These are phyloP conservation scores for Colletotrichum sojae DNA, from an alignment of 2,329 filamentous ascomycete genomes.

Conservation along the genomic window DNA sequence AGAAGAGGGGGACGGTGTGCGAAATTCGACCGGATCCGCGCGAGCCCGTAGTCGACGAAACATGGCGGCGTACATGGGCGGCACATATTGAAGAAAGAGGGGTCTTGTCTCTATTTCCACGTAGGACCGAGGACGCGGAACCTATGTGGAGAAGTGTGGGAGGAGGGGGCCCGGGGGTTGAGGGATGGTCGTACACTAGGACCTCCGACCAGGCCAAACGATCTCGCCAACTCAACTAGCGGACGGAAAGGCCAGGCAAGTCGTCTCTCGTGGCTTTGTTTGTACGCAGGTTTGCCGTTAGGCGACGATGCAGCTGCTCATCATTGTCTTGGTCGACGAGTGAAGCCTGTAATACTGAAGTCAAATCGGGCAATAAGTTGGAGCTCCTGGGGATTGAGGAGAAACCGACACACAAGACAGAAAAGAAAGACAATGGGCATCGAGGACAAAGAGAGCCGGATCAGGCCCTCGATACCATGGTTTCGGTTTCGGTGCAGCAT, in stretches of 20 bases:
- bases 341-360: background rate
- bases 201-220: slow-evolving; percentile 12
- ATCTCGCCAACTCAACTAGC: background rate
- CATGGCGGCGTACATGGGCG: background rate
- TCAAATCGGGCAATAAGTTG: background rate
- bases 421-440: background rate
- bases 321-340: background rate
- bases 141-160: slow-evolving; percentile 9
- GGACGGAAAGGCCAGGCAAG: background rate
- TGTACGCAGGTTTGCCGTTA: slow-evolving; percentile 1
- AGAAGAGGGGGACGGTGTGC: background rate
- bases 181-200: slow-evolving; percentile 3
- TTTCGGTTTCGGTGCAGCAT: slow-evolving; percentile 21
- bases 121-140: slow-evolving; percentile 22
- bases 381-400: background rate
- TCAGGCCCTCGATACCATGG: background rate
- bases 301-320: background rate
- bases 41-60: slow-evolving; percentile 9
- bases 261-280: background rate
- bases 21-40: slow-evolving; percentile 14
- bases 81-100: slow-evolving; percentile 31
- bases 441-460: background rate
- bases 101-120: background rate
- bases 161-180: background rate
- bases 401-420: background rate